Conservation (phyloP, 768 basidiomycete genomes). For the Podaxis mareebaensis region DNA sequence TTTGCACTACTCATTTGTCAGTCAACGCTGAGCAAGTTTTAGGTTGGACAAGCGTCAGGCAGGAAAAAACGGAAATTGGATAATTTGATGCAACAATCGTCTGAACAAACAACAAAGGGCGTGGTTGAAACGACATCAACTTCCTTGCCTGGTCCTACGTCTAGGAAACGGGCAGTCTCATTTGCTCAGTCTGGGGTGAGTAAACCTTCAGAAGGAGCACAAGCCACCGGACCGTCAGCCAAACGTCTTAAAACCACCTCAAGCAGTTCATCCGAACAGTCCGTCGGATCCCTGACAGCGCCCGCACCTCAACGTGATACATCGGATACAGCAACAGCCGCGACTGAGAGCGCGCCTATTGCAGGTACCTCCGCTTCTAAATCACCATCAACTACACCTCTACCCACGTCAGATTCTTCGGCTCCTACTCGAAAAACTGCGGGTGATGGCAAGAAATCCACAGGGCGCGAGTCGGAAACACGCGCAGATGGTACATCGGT, state of each 20-base stretch:
- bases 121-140: background rate
- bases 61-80: conserved; percentile 5
- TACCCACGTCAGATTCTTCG: background rate
- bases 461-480: background rate
- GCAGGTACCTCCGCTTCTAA: background rate
- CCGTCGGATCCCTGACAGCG: background rate
- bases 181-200: background rate
- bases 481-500: background rate
- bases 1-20: background rate
- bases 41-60: background rate
- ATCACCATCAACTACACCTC: conserved; percentile 1
- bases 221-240: background rate
- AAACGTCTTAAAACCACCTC: conserved; percentile 4
- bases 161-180: conserved; percentile 17
- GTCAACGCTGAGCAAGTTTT: no score
- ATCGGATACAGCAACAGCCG: background rate
- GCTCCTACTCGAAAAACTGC: background rate
- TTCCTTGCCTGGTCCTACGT: background rate
- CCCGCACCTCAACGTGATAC: background rate
- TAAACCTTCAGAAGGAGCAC: background rate
- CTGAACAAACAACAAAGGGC: background rate
- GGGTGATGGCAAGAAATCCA: background rate
- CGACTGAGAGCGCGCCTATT: background rate
- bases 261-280: background rate
- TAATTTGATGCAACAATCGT: background rate